These are phyloP conservation scores for Penicillium cinerascens DNA, from an alignment of 495 filamentous ascomycete genomes.

Conservation along the genomic window DNA sequence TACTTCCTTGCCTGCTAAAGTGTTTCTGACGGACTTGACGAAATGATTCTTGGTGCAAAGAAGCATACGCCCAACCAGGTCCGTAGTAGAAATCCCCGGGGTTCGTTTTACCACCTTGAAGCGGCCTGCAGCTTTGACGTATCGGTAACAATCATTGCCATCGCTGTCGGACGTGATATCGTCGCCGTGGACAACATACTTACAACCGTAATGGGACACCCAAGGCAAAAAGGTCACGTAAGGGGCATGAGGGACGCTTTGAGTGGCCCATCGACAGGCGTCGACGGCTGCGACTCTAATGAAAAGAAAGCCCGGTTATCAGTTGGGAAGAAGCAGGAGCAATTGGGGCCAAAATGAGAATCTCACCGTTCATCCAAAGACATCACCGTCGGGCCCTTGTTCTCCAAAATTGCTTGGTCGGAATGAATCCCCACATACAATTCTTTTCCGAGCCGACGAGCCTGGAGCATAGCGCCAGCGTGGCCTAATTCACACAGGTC, in stretches of 20 bases:
- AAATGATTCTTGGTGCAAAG: slow-evolving; percentile 88
- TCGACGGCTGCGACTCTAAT: slow-evolving; percentile 73
- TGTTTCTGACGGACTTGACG: slow-evolving; percentile 65
- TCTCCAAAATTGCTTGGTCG: slow-evolving; percentile 88
- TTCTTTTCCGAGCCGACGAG: slow-evolving; percentile 78
- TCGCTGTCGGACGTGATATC: slow-evolving; percentile 82
- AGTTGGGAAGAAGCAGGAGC: slow-evolving; percentile 15
- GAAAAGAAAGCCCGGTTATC: slow-evolving; percentile 7
- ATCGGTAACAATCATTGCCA: slow-evolving; percentile 94
- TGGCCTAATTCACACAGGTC: slow-evolving; percentile 56
- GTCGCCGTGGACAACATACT: slow-evolving; percentile 88
- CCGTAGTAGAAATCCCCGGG: slow-evolving; percentile 93
- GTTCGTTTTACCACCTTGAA: slow-evolving; percentile 97
- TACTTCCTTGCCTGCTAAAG: slow-evolving; percentile 70
- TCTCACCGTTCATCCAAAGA: slow-evolving; percentile 76
- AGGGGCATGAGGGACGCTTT: slow-evolving; percentile 77
- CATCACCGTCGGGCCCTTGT: slow-evolving; percentile 99
- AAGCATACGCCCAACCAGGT: slow-evolving; percentile 95
- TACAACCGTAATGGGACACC: slow-evolving; percentile 92
- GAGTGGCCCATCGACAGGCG: slow-evolving; percentile 91
- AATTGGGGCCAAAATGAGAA: slow-evolving; percentile 2
- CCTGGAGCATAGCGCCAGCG: slow-evolving; percentile 94
- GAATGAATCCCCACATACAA: slow-evolving; percentile 91
- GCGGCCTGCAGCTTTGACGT: slow-evolving; percentile 84
- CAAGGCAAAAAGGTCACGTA: slow-evolving; percentile 93